Conservation (phyloP, 2,329 filamentous ascomycete species). For the Hawksworthiomyces lignivorus region DNA sequence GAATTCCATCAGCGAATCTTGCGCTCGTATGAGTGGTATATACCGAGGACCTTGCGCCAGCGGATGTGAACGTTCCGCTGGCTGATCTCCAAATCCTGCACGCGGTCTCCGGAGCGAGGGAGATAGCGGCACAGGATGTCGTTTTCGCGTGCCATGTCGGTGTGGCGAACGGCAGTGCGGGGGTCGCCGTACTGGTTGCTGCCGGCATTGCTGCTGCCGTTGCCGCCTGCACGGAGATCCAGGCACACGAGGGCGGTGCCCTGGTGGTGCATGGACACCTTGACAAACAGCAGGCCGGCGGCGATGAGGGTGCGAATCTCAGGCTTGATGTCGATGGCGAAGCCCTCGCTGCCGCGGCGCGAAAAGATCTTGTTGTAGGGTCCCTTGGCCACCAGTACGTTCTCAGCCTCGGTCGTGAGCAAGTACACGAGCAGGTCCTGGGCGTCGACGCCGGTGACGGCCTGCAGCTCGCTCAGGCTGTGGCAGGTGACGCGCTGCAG, state of each 20-base stretch:
- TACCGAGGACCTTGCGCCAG: slow-evolving; percentile 5
- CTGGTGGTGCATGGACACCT: slow-evolving; percentile 6
- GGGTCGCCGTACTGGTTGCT: neutral
- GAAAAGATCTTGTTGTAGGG: slow-evolving; percentile 8
- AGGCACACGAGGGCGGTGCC: slow-evolving; percentile 7
- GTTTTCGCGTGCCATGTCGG: neutral
- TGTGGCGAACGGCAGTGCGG: slow-evolving; percentile 3
- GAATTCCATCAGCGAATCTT: slow-evolving; percentile 1
- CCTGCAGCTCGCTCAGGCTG: slow-evolving; percentile 19
- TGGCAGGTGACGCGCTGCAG: slow-evolving; percentile 19
- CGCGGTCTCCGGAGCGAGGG: slow-evolving; percentile 4
- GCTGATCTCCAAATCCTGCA: slow-evolving; percentile 6
- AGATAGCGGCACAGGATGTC: slow-evolving; percentile 4
- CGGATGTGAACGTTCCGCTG: neutral
- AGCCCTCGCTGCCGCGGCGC: slow-evolving; percentile 6
- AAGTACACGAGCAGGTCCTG: slow-evolving; percentile 6
- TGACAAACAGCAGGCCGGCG: slow-evolving; percentile 7
- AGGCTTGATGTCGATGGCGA: slow-evolving; percentile 8
- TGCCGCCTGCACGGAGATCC: slow-evolving; percentile 6
- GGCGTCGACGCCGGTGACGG: slow-evolving; percentile 18
- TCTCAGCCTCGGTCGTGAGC: slow-evolving; percentile 5
- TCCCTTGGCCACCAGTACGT: neutral
- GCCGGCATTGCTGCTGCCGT: neutral
- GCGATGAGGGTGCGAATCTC: slow-evolving; percentile 3
- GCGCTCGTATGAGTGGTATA: slow-evolving; percentile 4